Evolutionary conservation across 768 basidiomycete species (phyloP).

Genomic region (Amanita molliuscula): DNA sequence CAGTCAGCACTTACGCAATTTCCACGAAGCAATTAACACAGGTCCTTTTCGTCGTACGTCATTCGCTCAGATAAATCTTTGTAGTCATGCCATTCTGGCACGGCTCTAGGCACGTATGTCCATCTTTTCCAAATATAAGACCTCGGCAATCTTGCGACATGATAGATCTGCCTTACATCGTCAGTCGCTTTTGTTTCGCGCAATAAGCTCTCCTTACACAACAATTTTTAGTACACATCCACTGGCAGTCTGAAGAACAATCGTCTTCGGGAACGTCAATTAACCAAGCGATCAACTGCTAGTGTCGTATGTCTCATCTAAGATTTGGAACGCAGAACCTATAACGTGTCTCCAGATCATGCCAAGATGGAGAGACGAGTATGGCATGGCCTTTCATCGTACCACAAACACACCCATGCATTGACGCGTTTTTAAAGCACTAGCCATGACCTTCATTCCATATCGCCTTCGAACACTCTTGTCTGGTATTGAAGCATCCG

Average conservation of each 20-base stretch:
- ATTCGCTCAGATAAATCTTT: background rate
- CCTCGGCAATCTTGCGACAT: background rate
- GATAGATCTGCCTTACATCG: constrained; percentile 18
- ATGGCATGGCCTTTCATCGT: no score
- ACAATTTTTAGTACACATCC: constrained; percentile 37
- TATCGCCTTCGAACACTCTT: no score
- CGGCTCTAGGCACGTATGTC: constrained; percentile 20
- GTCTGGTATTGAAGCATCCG: background rate
- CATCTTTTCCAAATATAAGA: background rate
- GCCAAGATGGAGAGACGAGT: background rate
- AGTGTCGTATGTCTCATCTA: background rate
- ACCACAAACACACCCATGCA: no score
- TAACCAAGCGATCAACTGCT: constrained; percentile 9
- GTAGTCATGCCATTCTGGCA: constrained; percentile 46
- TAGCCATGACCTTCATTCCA: no score
- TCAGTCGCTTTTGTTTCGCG: background rate
- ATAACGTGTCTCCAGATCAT: background rate
- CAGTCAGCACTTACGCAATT: constrained; percentile 22
- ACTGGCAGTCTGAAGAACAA: constrained; percentile 39
- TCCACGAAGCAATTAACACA: no score
- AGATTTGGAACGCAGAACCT: background rate
- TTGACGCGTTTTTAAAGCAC: no score
- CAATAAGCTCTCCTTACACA: background rate
- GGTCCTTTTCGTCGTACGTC: constrained; percentile 39
- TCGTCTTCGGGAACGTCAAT: constrained; percentile 18